A percentile compares a stretch with the other conserved stretches of the same genome.
Conservation (phyloP, 768 basidiomycete genomes). For the Chalciporus piperatus region DNA sequence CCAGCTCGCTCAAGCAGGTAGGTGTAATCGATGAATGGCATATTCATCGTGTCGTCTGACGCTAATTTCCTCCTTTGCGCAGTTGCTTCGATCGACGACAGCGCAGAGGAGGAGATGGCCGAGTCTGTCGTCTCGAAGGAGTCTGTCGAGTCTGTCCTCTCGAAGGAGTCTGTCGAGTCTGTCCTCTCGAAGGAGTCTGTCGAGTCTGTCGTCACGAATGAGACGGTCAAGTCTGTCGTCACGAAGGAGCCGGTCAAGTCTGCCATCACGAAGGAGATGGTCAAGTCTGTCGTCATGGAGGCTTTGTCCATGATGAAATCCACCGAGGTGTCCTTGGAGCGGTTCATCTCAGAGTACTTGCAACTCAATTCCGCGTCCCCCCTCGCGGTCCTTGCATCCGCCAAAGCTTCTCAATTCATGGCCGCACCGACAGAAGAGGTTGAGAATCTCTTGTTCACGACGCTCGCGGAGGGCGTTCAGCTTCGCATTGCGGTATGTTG, state of each 20-base stretch:
- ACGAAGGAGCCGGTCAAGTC: no score
- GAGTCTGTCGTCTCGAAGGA: conserved; percentile 47
- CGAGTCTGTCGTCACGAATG: conserved; percentile 47
- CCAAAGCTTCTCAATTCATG: conserved; percentile 51
- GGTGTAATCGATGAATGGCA: conserved; percentile 8
- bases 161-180: no score
- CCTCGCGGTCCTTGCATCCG: conserved; percentile 58
- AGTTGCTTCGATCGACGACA: conserved; percentile 47
- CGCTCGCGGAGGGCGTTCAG: conserved; percentile 41
- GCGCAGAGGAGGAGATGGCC: conserved; percentile 43
- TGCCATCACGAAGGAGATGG: conserved; percentile 41
- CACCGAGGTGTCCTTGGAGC: conserved; percentile 53
- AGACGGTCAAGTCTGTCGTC: conserved; percentile 50
- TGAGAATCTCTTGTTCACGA: conserved; percentile 54
- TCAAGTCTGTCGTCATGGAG: conserved; percentile 50
- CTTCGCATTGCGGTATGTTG: conserved; percentile 48
- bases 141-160: conserved; percentile 47
- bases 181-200: conserved; percentile 45
- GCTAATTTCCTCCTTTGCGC: neutral
- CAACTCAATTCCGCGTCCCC: conserved; percentile 56
- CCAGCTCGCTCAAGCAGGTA: conserved; percentile 59
- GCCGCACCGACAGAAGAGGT: conserved; percentile 54
- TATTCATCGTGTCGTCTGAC: neutral
- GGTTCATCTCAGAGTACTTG: conserved; percentile 73
- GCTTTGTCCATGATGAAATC: conserved; percentile 53